Evolutionary conservation across 345 rosid genomes (phyloP), one percentile per base, ranked within the genome.

Genomic region (Nephelium lappaceum): DNA sequence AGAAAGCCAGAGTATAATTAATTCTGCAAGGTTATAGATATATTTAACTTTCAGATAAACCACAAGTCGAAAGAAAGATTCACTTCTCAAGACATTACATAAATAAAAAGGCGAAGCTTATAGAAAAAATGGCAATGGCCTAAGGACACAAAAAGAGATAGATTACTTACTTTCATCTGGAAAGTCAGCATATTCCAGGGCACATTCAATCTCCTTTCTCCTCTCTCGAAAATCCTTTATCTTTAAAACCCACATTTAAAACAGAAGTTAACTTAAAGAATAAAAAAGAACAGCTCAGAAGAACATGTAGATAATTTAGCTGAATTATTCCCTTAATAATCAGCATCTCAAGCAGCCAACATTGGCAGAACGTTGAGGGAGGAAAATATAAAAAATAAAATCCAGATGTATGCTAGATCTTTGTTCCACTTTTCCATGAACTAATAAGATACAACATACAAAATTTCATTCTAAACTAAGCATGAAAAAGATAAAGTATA

Each of bases 151-250:
- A 57, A 58, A 11, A 25, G n/a, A 70, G 69, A 64, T 67, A 31
- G 36, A 45, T 14, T 23, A 82, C 91, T 88, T 81, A 91, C 92
- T 80, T 81, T 91, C 88, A 74, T 87, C 91, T 2, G 92, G 88
- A 80, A 81, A 91, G 69, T 89, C 92, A 77, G 51, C 21, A 76
- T 76, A 91, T 69, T 87, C 85, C 82, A 87, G 21, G 14, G 67
- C 71, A 76, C 41, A 61, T 27, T 24, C 8, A n/a, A 51, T n/a
- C 14, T 45, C 73, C 25, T 6, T 38, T 2, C 25, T 55, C 81
- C 5, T 79, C 31, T 5, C 1, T 11, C 51, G 0, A 75, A 81
- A 61, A 7, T 76, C 74, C 78, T 24, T 78, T 71, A 89, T 89
- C 94, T 91, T 3, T 51, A 63, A 84, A 71, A 64, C 24, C 16